Conservation (phyloP, 129 eudicot genomes). For the Helichrysum umbraculigerum region DNA sequence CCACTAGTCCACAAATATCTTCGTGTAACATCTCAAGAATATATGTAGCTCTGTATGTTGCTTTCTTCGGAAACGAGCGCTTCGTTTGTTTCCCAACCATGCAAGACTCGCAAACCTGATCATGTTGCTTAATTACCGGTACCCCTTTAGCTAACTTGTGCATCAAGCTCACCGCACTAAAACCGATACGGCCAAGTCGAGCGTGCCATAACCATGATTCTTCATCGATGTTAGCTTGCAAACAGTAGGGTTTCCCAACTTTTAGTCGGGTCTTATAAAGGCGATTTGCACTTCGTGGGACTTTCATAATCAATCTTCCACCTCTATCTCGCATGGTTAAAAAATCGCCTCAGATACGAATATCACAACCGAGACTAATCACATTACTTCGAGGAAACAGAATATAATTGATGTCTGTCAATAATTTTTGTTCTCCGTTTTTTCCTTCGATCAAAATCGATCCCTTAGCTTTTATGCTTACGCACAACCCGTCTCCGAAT, state of each 20-base stretch:
- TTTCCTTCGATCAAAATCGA: not conserved
- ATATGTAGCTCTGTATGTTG: not conserved
- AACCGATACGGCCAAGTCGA: not conserved
- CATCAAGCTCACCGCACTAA: not conserved
- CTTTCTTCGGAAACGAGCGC: not conserved
- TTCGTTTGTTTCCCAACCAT: not conserved
- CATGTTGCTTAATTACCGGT: not conserved
- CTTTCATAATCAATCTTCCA: slow-evolving; percentile 9
- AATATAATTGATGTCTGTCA: not conserved
- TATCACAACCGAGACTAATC: slow-evolving; percentile 5
- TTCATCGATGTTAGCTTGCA: not conserved
- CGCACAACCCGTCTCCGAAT: too few species aligned
- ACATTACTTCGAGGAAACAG: not conserved
- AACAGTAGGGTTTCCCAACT: not conserved
- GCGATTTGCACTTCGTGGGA: not conserved
- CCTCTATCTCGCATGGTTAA: not conserved
- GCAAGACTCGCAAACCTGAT: not conserved
- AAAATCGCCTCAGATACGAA: not conserved
- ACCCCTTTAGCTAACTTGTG: slow-evolving; percentile 4
- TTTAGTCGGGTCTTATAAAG: not conserved
- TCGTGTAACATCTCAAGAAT: slow-evolving; percentile 5
- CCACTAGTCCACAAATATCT: not conserved
- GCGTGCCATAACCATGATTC: slow-evolving; percentile 3
- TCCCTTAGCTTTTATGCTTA: not conserved
- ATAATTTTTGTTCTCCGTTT: not conserved